Evolutionary conservation across 1,284 basidiomycete genomes (phyloP), one percentile per base, ranked within the genome.

Genomic region (Ustilago crameri): DNA sequence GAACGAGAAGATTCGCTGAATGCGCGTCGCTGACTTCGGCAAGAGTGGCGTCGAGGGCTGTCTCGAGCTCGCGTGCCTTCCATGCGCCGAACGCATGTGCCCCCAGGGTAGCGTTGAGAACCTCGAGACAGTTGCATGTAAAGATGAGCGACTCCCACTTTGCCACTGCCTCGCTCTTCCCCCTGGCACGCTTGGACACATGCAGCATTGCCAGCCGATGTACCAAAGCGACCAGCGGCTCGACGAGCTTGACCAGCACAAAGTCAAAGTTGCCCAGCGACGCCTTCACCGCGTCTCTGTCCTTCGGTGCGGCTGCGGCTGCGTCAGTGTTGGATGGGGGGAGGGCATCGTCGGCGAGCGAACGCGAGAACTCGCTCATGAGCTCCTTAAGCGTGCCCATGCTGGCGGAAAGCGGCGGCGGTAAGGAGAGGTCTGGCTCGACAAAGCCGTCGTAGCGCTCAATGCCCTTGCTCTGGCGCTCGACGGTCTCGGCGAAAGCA

Each of bases 361-460:
- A 65, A 3, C 72, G 40, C 8, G 63, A 68, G 37, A 66, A 75
- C 32, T 75, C 74, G 12, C 51, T 42, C 18, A 76, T 51, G 17
- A 80, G 66, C 65, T 80, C 78, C 49, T 77, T 78, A 18, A 80
- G 47, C 27, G 76, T 75, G 0, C 42, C 57, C 9, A 51, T 35
- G 0, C 65, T 63, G 1, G 68, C 76, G 3, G 69, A 20, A 9
- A 80, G 35, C 12, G 75, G 74, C 12, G 74, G 40, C 0, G 78
- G 76, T 5, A 69, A 46, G 1, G 40, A 23, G 10, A 80, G 63
- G 20, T 73, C 64, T 3, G 50, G 17, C 14, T 69, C 69, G 0
- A 61, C 59, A 18, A 57, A 12, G 9, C 68, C 64, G 8, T 66
- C 52, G 49, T 74, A 77, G 9, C 73, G 41, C 15, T 56, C 40